These are phyloP conservation scores for Jacaranda mimosifolia DNA, from an alignment of 257 asterid species.

Conservation along the genomic window DNA sequence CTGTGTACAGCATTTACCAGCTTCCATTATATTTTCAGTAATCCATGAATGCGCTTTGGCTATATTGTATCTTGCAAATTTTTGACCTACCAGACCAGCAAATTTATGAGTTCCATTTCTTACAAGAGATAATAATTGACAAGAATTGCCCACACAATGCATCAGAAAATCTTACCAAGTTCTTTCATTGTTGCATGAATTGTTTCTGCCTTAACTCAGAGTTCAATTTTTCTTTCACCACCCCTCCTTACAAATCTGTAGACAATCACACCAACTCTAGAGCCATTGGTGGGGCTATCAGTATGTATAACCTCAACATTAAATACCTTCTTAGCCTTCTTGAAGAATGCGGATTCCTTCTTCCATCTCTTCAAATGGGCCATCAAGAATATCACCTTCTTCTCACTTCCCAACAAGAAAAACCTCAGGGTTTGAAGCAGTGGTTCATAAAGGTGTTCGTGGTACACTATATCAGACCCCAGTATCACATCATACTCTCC, in stretches of 20 bases:
- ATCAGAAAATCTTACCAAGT: not conserved
- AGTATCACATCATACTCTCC: constrained; percentile 65
- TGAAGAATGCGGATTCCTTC: constrained; percentile 71
- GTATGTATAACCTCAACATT: constrained; percentile 54
- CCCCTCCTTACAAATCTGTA: constrained; percentile 55
- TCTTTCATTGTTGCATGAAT: not conserved
- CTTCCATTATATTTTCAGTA: no score
- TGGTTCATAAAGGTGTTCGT: constrained; percentile 70
- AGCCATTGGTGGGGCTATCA: constrained; percentile 59
- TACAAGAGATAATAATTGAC: not conserved
- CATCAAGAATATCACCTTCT: constrained; percentile 64
- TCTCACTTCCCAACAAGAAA: constrained; percentile 51
- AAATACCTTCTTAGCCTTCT: constrained; percentile 68
- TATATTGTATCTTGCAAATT: no score
- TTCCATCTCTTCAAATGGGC: constrained; percentile 88
- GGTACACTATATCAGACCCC: constrained; percentile 93
- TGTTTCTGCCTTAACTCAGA: not conserved
- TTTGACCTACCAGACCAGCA: no score
- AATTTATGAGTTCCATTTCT: no score
- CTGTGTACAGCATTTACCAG: no score
- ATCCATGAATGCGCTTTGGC: no score
- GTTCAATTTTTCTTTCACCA: not conserved
- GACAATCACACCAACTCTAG: constrained; percentile 63
- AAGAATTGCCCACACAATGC: not conserved
- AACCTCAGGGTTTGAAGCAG: constrained; percentile 62